Evolutionary conservation across 2,329 filamentous ascomycete species (phyloP), one percentile per base, ranked within the genome.

Genomic region (Diplocarpon mali): DNA sequence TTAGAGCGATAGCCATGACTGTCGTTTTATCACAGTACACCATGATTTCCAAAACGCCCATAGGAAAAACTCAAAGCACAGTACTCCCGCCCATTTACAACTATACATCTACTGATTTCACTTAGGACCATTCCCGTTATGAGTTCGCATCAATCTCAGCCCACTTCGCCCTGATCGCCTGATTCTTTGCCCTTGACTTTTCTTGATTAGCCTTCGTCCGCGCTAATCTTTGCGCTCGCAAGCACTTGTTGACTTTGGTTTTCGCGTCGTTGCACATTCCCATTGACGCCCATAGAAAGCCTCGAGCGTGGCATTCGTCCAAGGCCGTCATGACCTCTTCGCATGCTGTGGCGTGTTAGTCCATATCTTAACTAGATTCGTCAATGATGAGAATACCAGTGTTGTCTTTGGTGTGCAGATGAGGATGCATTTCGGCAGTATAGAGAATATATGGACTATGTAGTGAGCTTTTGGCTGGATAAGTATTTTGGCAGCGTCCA

Each of bases 241-340:
- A 73, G 62, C 92, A 98, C 60, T 78, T 75, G 66, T 85, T 92
- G 57, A 98, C 85, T 46, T 86, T 71, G 35, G 78, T 72, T 66
- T 98, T 98, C 51, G 83, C 76, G 34, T 81, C 75, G 64, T 87
- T 96, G 75, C 92, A 98, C 71, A 84, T 86, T 45, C 92, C 92
- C 50, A 86, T 69, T 1, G 85, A 80, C 67, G 95, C 95, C 77
- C 85, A 89, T 46, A 98, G 67, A 67, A 98, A 98, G 44, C 92
- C 92, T 48, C 76, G 76, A 28, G 85, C 84, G 62, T 98, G 92
- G 69, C 92, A 98, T 70, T 95, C 87, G 60, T 96, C 92, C 55
- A 98, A 85, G 38, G 85, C 84, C 40, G 73, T 81, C 79, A 96
- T 95, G 64, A 98, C 78, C 56, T 94, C 88, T 65, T 90, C 86